A percentile compares a stretch with the other conserved stretches of the same genome.
These are phyloP conservation scores for Termitomyces sp. DNA, from an alignment of 768 basidiomycete species.

Conservation along the genomic window DNA sequence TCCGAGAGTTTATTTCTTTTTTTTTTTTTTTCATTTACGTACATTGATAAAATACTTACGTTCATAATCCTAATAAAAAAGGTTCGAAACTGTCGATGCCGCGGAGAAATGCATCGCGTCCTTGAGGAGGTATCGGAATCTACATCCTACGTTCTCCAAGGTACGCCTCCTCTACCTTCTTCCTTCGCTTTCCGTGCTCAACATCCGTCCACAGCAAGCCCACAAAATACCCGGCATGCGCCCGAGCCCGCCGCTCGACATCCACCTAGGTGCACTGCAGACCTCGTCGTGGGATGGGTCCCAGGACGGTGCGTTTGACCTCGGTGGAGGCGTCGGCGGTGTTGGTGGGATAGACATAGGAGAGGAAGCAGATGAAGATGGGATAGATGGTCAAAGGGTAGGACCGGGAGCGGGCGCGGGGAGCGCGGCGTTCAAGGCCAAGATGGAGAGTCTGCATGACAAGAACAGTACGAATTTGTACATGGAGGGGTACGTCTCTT, in stretches of 20 bases:
- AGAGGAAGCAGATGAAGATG: conserved; percentile 18
- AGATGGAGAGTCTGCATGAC: conserved; percentile 74
- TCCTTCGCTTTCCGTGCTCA: neutral
- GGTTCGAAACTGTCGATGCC: conserved; percentile 61
- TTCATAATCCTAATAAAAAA: conserved; percentile 21
- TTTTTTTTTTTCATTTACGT: neutral
- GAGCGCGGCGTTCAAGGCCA: conserved; percentile 59
- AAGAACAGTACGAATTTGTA: conserved; percentile 70
- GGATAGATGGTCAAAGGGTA: neutral
- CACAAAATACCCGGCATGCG: conserved; percentile 78
- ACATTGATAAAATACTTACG: neutral
- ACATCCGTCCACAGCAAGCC: conserved; percentile 32
- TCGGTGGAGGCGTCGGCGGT: neutral
- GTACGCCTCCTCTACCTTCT: conserved; percentile 26
- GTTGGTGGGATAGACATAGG: neutral
- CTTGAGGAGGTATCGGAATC: conserved; percentile 65
- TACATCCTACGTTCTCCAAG: conserved; percentile 88
- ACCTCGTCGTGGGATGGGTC: conserved; percentile 19
- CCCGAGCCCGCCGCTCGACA: conserved; percentile 3
- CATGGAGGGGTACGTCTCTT: conserved; percentile 55
- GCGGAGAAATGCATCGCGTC: conserved; percentile 73
- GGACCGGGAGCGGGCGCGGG: conserved; percentile 10
- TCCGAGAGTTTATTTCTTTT: neutral
- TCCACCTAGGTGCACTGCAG: neutral
- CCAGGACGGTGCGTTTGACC: neutral